Evolutionary conservation across 2,329 filamentous ascomycete species (phyloP).

Genomic region (Aureobasidium vineae): DNA sequence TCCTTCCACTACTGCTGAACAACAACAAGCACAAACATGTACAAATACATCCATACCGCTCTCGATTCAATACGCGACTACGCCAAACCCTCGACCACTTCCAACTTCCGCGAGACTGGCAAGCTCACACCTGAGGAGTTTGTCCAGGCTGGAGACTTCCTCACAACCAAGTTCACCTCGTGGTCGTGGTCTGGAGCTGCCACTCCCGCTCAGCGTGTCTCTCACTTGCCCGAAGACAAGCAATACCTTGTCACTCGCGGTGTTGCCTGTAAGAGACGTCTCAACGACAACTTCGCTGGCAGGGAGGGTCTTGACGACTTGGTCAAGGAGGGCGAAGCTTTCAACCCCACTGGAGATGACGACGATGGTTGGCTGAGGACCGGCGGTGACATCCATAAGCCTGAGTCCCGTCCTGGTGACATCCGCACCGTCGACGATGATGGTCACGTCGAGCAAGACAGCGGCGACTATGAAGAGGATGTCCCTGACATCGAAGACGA

Average conservation of each 20-base stretch:
- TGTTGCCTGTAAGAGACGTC: constrained; percentile 85
- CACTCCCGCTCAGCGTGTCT: constrained; percentile 71
- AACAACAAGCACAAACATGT: constrained; percentile 40
- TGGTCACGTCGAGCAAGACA: constrained; percentile 76
- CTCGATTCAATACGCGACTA: constrained; percentile 92
- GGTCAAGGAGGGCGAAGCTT: constrained; percentile 61
- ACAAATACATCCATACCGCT: constrained; percentile 83
- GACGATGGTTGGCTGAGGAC: constrained; percentile 93
- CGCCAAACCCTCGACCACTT: constrained; percentile 83
- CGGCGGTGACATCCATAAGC: constrained; percentile 67
- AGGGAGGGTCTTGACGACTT: constrained; percentile 83
- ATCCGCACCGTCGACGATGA: constrained; percentile 87
- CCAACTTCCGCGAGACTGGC: constrained; percentile 88
- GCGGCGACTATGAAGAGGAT: constrained; percentile 72
- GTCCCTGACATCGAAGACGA: constrained; percentile 99
- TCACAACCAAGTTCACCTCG: constrained; percentile 98
- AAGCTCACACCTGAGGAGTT: constrained; percentile 99
- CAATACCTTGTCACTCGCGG: constrained; percentile 95
- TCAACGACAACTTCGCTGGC: constrained; percentile 91
- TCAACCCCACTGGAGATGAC: constrained; percentile 55
- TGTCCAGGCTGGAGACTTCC: constrained; percentile 89
- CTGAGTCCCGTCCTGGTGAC: constrained; percentile 72
- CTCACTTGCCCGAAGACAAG: constrained; percentile 81
- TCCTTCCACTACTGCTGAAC: background rate
- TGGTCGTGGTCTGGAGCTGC: constrained; percentile 96